These are phyloP conservation scores for Citrus sp. DNA, from an alignment of 345 rosid genomes.

Conservation along the genomic window DNA sequence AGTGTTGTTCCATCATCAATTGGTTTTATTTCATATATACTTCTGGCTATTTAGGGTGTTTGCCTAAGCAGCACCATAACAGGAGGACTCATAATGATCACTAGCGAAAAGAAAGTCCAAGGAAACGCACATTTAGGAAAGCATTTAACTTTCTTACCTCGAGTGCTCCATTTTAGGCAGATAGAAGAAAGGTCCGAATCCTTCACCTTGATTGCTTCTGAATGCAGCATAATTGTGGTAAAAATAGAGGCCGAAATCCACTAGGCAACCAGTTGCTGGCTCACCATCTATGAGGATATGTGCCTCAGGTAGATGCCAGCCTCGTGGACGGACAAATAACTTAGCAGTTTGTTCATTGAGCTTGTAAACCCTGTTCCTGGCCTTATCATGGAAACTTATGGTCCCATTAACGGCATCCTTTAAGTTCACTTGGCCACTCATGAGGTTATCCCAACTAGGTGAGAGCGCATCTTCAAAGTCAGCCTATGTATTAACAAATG, in stretches of 20 bases:
- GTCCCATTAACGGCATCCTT: conserved; percentile 90
- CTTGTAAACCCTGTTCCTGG: conserved; percentile 77
- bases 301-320: conserved; percentile 92
- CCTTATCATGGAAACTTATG: conserved; percentile 69
- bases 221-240: conserved; percentile 71
- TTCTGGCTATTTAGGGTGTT: background rate
- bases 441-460: conserved; percentile 93
- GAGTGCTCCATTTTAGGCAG: conserved; percentile 97
- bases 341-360: conserved; percentile 78
- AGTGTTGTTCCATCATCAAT: background rate
- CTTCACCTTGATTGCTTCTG: conserved; percentile 65
- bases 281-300: conserved; percentile 83
- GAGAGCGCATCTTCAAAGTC: conserved; percentile 93
- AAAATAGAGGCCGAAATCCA: conserved; percentile 89
- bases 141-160: conserved; percentile 36
- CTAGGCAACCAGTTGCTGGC: conserved; percentile 86
- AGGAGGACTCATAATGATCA: background rate
- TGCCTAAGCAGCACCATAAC: background rate
- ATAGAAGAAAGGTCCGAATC: conserved; percentile 91
- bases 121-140: background rate
- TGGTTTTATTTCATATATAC: background rate
- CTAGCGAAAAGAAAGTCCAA: background rate
- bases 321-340: conserved; percentile 84
- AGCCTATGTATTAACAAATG: conserved; percentile 39
- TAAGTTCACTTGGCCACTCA: conserved; percentile 83